phyloP scores from a whole-genome alignment of 306 rosid genomes.

The Corylus avellana region DNA sequence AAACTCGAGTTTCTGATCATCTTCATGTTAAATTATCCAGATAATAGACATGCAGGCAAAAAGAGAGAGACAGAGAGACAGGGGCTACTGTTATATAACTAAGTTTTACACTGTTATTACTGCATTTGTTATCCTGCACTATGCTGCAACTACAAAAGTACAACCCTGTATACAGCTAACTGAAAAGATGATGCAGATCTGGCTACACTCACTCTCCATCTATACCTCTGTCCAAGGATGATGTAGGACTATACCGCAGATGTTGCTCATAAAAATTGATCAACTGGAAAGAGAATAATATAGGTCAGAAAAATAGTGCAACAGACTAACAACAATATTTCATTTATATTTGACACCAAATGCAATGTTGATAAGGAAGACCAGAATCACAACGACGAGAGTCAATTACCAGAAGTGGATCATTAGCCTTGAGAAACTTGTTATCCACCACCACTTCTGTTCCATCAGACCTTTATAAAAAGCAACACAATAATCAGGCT shows the following conservation, averaged over 20 bases:
- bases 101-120: constrained; percentile 9
- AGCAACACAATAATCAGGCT: constrained; percentile 9
- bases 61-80: background rate
- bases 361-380: constrained; percentile 17
- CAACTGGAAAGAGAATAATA: constrained; percentile 52
- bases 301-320: background rate
- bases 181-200: constrained; percentile 28
- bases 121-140: constrained; percentile 35
- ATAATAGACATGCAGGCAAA: constrained; percentile 16
- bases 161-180: constrained; percentile 30
- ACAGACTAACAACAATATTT: constrained; percentile 4
- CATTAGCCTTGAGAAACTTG: constrained; percentile 74
- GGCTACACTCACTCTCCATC: constrained; percentile 36
- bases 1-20: constrained; percentile 18
- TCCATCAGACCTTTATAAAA: constrained; percentile 70
- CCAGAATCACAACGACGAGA: constrained; percentile 1
- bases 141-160: constrained; percentile 40
- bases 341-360: constrained; percentile 1
- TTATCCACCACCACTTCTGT: constrained; percentile 83
- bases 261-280: constrained; percentile 90
- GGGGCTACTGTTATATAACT: constrained; percentile 20
- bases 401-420: constrained; percentile 77
- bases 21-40: constrained; percentile 21
- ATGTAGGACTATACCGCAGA: constrained; percentile 65
- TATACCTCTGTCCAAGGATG: constrained; percentile 35